A percentile compares a stretch with the other conserved stretches of the same genome.
Evolutionary conservation across 148 eudicot species (phyloP).

Genomic region (Silene conica): DNA sequence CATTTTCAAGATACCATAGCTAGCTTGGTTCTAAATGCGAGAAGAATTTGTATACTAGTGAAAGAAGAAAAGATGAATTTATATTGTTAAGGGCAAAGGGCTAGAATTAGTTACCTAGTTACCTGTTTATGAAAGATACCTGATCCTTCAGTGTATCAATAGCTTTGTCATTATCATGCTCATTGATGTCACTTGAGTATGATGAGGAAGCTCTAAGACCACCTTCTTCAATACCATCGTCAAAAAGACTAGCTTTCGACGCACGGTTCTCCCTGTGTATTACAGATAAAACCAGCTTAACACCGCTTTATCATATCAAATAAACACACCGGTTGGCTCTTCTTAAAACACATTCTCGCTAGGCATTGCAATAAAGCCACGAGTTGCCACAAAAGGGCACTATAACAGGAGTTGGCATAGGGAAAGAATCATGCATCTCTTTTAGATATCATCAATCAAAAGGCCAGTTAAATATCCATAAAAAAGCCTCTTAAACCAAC

Average conservation of each 20-base stretch:
- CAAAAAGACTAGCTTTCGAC: constrained; percentile 56
- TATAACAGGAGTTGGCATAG: background rate
- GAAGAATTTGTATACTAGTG: background rate
- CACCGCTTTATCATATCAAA: background rate
- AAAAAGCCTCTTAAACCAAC: background rate
- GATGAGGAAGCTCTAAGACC: constrained; percentile 73
- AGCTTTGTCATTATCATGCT: constrained; percentile 65
- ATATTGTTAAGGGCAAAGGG: no score
- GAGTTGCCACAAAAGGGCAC: background rate
- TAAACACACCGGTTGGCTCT: no score
- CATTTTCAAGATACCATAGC: background rate
- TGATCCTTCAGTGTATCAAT: constrained; percentile 66
- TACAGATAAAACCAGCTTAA: background rate
- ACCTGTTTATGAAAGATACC: constrained; percentile 79
- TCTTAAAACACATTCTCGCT: background rate
- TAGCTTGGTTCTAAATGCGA: background rate
- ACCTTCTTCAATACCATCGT: constrained; percentile 77
- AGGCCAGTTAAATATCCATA: background rate
- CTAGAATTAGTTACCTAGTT: background rate
- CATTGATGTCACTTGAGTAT: constrained; percentile 51
- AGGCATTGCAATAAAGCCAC: background rate
- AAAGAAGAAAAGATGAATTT: no score
- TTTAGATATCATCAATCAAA: background rate
- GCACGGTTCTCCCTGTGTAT: constrained; percentile 60
- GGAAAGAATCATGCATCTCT: background rate